phyloP scores from a whole-genome alignment of 164 flowering plant genomes.

The Sextonia rubra region DNA sequence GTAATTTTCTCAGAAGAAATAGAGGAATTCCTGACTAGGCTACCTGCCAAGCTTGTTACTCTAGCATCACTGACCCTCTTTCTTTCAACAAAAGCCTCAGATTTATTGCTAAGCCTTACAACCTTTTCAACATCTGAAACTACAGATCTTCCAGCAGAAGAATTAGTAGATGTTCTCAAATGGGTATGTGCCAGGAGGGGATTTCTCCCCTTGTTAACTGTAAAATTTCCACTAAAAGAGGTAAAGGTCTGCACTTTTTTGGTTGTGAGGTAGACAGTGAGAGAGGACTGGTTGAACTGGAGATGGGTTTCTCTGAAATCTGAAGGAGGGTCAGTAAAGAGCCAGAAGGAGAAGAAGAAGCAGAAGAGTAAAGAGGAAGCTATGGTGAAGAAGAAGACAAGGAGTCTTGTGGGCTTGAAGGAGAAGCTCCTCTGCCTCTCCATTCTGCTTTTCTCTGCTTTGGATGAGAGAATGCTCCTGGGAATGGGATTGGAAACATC shows the following conservation, averaged over 20 bases:
- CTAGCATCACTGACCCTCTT: not conserved
- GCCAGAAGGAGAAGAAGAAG: conserved; percentile 24
- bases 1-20: conserved; percentile 3
- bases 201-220: conserved; percentile 16
- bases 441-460: conserved; percentile 26
- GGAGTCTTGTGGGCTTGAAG: conserved; percentile 47
- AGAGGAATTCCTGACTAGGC: conserved; percentile 1
- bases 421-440: conserved; percentile 77
- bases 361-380: conserved; percentile 43
- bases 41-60: not conserved
- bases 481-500: not conserved
- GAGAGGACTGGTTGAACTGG: conserved; percentile 27
- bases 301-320: conserved; percentile 24
- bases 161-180: conserved; percentile 18
- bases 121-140: conserved; percentile 17
- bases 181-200: conserved; percentile 29
- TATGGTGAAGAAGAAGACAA: conserved; percentile 46
- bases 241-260: conserved; percentile 19
- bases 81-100: not conserved
- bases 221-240: conserved; percentile 21
- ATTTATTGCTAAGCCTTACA: conserved; percentile 3
- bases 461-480: not conserved
- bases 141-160: conserved; percentile 19
- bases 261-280: conserved; percentile 16
- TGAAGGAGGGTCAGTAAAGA: conserved; percentile 22